phyloP scores from a whole-genome alignment of 2,329 filamentous ascomycete species.

The Lachnellula occidentalis region DNA sequence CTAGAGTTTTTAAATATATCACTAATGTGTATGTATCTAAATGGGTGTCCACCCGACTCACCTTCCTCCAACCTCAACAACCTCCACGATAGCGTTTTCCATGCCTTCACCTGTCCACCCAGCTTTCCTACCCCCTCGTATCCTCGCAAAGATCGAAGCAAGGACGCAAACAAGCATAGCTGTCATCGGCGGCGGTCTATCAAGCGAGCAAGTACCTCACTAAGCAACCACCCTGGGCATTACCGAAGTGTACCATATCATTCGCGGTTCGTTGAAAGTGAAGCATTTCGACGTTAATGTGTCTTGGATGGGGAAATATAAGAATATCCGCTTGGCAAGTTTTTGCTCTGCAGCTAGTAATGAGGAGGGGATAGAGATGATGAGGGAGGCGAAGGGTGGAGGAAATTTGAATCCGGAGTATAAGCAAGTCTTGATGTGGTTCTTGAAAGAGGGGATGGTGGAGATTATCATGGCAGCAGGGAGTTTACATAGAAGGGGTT shows the following conservation, averaged over 20 bases:
- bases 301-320: conserved; percentile 77
- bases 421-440: conserved; percentile 12
- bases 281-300: conserved; percentile 77
- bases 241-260: conserved; percentile 62
- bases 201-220: conserved; percentile 68
- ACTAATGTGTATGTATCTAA: not conserved
- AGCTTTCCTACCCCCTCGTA: conserved; percentile 20
- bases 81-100: conserved; percentile 43
- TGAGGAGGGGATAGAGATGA: conserved; percentile 60
- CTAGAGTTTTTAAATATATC: not conserved
- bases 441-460: conserved; percentile 11
- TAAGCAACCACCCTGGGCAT: conserved; percentile 60
- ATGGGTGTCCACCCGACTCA: conserved; percentile 47
- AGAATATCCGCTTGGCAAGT: conserved; percentile 67
- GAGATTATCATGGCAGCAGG: not conserved
- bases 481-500: too few species aligned
- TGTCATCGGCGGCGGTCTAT: conserved; percentile 70
- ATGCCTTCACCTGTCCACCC: conserved; percentile 34
- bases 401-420: conserved; percentile 64
- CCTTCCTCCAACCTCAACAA: conserved; percentile 49
- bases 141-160: conserved; percentile 48
- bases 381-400: conserved; percentile 61
- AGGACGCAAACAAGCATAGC: conserved; percentile 55
- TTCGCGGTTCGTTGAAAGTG: conserved; percentile 53
- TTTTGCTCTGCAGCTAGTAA: conserved; percentile 75